Evolutionary conservation across 805 yeast species (phyloP).

Genomic region (Brettanomyces custersianus): DNA sequence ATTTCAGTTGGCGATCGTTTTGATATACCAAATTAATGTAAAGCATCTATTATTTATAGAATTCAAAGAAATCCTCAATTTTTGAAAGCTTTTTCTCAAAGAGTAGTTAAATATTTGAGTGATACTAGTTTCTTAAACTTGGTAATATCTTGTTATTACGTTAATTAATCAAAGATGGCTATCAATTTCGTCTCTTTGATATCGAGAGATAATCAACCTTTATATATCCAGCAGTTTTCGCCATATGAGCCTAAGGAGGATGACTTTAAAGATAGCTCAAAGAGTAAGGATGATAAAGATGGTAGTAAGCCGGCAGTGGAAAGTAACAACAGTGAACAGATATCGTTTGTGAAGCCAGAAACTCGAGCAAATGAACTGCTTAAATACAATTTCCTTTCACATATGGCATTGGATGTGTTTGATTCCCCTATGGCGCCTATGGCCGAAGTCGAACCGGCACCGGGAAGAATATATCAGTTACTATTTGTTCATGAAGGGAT

Average conservation of each 20-base stretch:
- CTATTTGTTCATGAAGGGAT: conserved; percentile 61
- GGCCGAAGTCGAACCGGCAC: conserved; percentile 8
- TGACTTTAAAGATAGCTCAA: conserved; percentile 4
- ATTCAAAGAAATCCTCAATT: neutral
- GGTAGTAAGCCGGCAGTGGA: conserved; percentile 2
- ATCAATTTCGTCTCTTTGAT: conserved; percentile 50
- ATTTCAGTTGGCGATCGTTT: neutral
- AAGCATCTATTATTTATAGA: neutral
- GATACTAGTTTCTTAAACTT: no score
- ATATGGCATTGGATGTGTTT: conserved; percentile 66
- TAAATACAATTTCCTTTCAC: conserved; percentile 63
- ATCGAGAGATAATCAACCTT: conserved; percentile 48
- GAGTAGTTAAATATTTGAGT: no score
- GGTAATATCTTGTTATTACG: neutral
- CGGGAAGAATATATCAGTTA: conserved; percentile 26
- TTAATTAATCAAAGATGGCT: conserved; percentile 11
- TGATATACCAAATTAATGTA: neutral
- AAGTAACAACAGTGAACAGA: no score
- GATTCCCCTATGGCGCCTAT: conserved; percentile 40
- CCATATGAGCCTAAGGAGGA: conserved; percentile 14
- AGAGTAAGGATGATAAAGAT: conserved; percentile 8
- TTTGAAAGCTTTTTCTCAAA: neutral
- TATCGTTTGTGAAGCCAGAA: conserved; percentile 15
- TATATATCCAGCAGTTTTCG: conserved; percentile 49
- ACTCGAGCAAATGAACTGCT: conserved; percentile 35